phyloP scores from a whole-genome alignment of 75 land plant species.

The Adiantum capillusveneris region DNA sequence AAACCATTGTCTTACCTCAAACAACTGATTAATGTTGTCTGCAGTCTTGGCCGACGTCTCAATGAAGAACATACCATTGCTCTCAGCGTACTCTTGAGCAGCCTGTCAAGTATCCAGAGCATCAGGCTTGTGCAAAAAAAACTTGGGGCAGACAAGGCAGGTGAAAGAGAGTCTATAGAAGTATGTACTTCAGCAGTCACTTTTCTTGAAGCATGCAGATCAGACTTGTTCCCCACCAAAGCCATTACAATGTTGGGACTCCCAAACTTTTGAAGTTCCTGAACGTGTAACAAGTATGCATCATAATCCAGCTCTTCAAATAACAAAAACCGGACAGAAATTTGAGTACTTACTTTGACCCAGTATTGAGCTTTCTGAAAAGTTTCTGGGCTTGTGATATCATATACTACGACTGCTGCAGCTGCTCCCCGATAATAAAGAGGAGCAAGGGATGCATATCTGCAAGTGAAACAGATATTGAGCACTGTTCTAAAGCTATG shows the following conservation, averaged over 20 bases:
- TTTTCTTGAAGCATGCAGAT: constrained; percentile 62
- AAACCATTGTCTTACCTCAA: constrained; percentile 78
- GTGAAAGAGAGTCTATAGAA: background rate
- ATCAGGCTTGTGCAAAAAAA: background rate
- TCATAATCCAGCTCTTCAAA: constrained; percentile 4
- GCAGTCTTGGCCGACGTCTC: constrained; percentile 99
- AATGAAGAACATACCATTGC: constrained; percentile 95
- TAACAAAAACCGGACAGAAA: background rate
- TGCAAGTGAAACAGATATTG: constrained; percentile 5
- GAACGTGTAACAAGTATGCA: constrained; percentile 7
- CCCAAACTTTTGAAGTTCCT: constrained; percentile 92
- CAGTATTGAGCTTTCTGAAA: constrained; percentile 93
- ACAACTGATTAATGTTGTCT: constrained; percentile 85
- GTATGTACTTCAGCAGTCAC: constrained; percentile 56
- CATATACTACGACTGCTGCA: constrained; percentile 94
- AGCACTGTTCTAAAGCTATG: background rate
- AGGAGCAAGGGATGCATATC: constrained; percentile 96
- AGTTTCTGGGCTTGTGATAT: constrained; percentile 83
- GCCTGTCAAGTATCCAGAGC: constrained; percentile 33
- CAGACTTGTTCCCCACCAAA: constrained; percentile 94
- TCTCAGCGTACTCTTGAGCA: constrained; percentile 79
- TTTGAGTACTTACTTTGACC: constrained; percentile 58
- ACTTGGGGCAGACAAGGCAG: background rate
- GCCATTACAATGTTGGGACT: constrained; percentile 91
- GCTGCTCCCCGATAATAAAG: constrained; percentile 93